Percentiles rank a stretch among this genome's conserved stretches.
Evolutionary conservation across 2,329 filamentous ascomycete species (phyloP).

Genomic region (Thelonectria discophora): DNA sequence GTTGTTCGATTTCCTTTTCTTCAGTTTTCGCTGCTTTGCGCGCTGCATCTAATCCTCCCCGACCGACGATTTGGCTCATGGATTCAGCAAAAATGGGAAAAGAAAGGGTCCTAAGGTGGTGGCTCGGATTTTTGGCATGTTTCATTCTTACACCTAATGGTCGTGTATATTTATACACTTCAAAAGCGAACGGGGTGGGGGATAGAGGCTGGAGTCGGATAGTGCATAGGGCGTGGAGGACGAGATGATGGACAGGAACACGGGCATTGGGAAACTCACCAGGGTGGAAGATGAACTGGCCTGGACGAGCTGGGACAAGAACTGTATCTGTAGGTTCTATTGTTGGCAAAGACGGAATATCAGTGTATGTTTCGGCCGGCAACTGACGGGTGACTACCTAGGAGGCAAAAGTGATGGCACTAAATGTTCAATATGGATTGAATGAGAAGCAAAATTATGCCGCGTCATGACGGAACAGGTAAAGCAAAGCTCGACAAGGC

Average conservation of each 20-base stretch:
- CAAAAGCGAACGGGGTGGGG: conserved; percentile 37
- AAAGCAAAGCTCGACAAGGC: neutral
- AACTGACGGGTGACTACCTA: conserved; percentile 13
- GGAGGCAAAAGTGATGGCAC: conserved; percentile 28
- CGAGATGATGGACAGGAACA: conserved; percentile 31
- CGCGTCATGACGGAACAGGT: conserved; percentile 2
- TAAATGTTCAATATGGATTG: conserved; percentile 14
- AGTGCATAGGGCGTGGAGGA: conserved; percentile 32
- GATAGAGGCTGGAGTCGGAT: conserved; percentile 37
- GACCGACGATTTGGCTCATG: conserved; percentile 39
- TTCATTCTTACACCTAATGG: conserved; percentile 43
- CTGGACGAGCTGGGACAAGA: conserved; percentile 28
- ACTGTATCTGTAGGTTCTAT: conserved; percentile 41
- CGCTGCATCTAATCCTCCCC: conserved; percentile 44
- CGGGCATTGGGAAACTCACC: conserved; percentile 16
- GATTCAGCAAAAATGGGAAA: conserved; percentile 40
- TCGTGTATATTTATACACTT: conserved; percentile 43
- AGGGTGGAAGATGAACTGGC: conserved; percentile 22
- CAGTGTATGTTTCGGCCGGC: conserved; percentile 31
- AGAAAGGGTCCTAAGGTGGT: conserved; percentile 40
- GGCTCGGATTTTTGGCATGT: conserved; percentile 43
- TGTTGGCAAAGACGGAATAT: conserved; percentile 34
- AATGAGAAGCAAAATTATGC: conserved; percentile 9
- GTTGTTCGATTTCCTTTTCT: conserved; percentile 45
- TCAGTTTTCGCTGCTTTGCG: conserved; percentile 44